A percentile compares a stretch with the other conserved stretches of the same genome.
phyloP scores from a whole-genome alignment of 1,284 basidiomycete genomes.

The Cutaneotrichosporon sp. region DNA sequence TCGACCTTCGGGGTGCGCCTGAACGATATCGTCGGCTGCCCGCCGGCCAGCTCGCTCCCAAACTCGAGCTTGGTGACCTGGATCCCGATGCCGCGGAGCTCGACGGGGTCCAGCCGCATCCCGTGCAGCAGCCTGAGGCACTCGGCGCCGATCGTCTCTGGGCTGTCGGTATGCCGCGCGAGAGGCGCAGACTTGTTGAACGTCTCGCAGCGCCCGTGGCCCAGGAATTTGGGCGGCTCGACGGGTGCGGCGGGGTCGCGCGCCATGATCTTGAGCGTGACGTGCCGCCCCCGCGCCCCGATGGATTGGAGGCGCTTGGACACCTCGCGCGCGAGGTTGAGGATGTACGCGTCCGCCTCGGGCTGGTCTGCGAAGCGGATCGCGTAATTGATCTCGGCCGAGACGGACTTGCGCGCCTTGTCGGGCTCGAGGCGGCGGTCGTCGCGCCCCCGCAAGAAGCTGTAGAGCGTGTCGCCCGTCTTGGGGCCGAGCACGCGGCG shows the following conservation, averaged over 20 bases:
- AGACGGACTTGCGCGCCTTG: conserved; percentile 81
- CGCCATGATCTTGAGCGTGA: conserved; percentile 87
- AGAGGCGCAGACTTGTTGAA: conserved; percentile 74
- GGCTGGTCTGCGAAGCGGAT: conserved; percentile 84
- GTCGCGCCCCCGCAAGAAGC: conserved; percentile 81
- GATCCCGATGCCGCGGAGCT: conserved; percentile 90
- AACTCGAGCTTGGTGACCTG: conserved; percentile 86
- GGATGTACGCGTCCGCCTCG: conserved; percentile 76
- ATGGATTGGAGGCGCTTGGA: conserved; percentile 67
- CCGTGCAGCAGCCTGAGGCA: conserved; percentile 74
- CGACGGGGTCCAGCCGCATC: conserved; percentile 75
- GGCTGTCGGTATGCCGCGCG: conserved; percentile 70
- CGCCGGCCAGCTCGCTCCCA: conserved; percentile 30
- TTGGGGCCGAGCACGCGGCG: conserved; percentile 76
- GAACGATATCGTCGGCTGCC: conserved; percentile 40
- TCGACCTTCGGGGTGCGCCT: conserved; percentile 1
- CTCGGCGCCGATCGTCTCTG: conserved; percentile 69
- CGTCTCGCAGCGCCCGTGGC: conserved; percentile 83
- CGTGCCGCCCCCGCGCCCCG: conserved; percentile 66
- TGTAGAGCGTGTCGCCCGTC: conserved; percentile 80
- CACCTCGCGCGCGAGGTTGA: conserved; percentile 75
- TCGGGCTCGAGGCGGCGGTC: conserved; percentile 75
- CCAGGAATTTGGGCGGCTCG: conserved; percentile 96
- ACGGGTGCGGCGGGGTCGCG: conserved; percentile 81
- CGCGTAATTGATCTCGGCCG: conserved; percentile 92